Conservation (phyloP, 2,329 filamentous ascomycete genomes). For the Neofusicoccum laricinum region DNA sequence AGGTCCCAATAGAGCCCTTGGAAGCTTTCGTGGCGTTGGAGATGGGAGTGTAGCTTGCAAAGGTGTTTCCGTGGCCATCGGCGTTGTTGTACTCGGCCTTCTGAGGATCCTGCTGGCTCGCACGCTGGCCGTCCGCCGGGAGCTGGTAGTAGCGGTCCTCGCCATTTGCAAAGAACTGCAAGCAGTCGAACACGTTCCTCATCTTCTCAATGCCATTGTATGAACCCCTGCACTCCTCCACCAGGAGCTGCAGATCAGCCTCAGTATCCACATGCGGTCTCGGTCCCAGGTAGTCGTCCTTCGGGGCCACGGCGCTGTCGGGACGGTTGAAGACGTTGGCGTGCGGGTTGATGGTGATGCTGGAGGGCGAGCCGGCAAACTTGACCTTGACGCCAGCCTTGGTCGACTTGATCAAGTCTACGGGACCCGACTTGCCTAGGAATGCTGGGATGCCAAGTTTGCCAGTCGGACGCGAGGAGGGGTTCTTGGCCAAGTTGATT, state of each 20-base stretch:
- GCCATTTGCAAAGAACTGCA: constrained; percentile 49
- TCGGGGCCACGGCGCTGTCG: constrained; percentile 47
- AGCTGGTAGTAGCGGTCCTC: constrained; percentile 51
- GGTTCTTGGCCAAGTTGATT: constrained; percentile 41
- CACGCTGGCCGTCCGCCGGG: constrained; percentile 40
- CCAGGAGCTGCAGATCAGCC: constrained; percentile 51
- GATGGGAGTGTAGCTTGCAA: constrained; percentile 35
- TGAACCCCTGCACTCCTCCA: constrained; percentile 53
- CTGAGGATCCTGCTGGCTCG: constrained; percentile 41
- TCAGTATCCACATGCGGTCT: constrained; percentile 53
- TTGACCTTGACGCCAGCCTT: constrained; percentile 42
- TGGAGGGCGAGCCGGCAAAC: constrained; percentile 39
- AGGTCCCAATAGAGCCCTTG: constrained; percentile 46
- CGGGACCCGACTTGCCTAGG: constrained; percentile 40
- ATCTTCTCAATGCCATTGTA: constrained; percentile 55
- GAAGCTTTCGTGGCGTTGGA: constrained; percentile 36
- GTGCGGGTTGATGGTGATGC: constrained; percentile 49
- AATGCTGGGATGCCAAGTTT: constrained; percentile 42
- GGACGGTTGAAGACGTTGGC: constrained; percentile 56
- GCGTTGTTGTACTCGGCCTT: constrained; percentile 42
- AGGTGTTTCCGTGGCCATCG: constrained; percentile 41
- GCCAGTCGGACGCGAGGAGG: constrained; percentile 36
- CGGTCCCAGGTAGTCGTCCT: constrained; percentile 52
- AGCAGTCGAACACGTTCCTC: constrained; percentile 52
- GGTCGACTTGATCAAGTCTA: constrained; percentile 40